Base-by-base conservation (phyloP, 805 yeast species). In the Candida ficus region DNA sequence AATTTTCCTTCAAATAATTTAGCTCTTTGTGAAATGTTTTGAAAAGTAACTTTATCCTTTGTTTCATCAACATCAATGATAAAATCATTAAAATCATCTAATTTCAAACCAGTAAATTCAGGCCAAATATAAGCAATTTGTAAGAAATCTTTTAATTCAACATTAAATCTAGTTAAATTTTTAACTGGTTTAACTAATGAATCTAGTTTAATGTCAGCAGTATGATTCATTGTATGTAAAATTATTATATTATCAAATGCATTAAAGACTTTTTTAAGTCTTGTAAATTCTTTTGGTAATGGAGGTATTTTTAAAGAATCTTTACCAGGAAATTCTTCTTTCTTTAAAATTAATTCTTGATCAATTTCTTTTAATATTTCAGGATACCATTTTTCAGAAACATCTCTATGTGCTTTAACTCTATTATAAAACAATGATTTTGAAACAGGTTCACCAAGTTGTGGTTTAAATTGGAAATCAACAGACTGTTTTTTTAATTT, bases 391-490 rank as follows among this genome's bases (percentile, higher is more conserved):
- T 54, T 57, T 22, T 55, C 56, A 10, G 71, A 63, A 35, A 69
- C 73, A 37, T 69, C 72, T 46, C 64, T 66, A 48, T 71, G 75
- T 1, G 69, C 57, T 43, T 66, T 63, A 30, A 68, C 60, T 42
- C 72, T 55, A 49, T 67, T 66, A 29, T 63, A 52, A 43, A 70
- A 69, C 9, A 68, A 67, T 25, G 66, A 57, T 38, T 60, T 52
- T 4, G 72, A 72, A 9, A 70, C 67, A 0, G 73, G 72, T 27
- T 64, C 52, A 10, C 45, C 52, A 13, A 61, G 50, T 36, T 61
- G 64, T 1, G 70, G 73, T 7, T 48, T 52, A 44, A 60, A 68
- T 48, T 66, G 73, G 45, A 65, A 66, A 3, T 70, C 71, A 7
- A 64, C 57, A 43, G 60, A 62, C 7, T 52, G 64, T 1, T 60